Evolutionary conservation across 2,329 filamentous ascomycete genomes (phyloP).

Genomic region (Aspergillus sp.): DNA sequence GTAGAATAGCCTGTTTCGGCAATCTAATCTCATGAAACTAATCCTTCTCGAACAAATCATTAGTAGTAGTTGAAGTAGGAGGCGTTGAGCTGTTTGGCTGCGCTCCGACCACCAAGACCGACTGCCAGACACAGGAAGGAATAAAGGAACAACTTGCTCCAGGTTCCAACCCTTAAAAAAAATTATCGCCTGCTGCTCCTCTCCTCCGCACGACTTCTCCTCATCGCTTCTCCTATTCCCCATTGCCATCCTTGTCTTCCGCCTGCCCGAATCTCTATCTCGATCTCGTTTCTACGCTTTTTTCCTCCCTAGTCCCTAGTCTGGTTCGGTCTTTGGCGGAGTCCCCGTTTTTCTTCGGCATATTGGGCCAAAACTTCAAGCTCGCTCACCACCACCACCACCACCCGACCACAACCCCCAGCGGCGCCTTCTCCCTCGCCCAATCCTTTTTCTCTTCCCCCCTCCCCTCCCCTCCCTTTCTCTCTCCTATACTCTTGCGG

Average conservation of each 20-base stretch:
- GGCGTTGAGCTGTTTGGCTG: not conserved
- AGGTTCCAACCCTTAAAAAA: slow-evolving; percentile 6
- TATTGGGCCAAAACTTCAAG: slow-evolving; percentile 8
- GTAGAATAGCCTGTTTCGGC: not conserved
- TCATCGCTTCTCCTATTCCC: slow-evolving; percentile 7
- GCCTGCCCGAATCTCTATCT: slow-evolving; percentile 3
- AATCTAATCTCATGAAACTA: not conserved
- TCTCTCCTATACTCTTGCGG: slow-evolving; percentile 19
- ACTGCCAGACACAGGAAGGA: not conserved
- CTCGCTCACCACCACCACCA: slow-evolving; percentile 7
- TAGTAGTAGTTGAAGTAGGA: not conserved
- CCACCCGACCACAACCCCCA: not conserved
- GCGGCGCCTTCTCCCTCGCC: not conserved
- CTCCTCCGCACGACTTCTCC: slow-evolving; percentile 5
- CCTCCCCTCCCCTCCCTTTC: slow-evolving; percentile 9
- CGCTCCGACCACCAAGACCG: slow-evolving; percentile 1
- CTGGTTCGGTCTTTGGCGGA: slow-evolving; percentile 14
- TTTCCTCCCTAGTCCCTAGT: slow-evolving; percentile 9
- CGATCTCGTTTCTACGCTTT: not conserved
- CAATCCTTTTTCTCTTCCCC: slow-evolving; percentile 2
- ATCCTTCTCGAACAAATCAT: slow-evolving; percentile 5
- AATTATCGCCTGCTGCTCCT: slow-evolving; percentile 3
- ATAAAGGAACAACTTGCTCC: slow-evolving; percentile 8
- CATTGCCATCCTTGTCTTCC: not conserved
- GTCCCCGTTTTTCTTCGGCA: slow-evolving; percentile 19